Evolutionary conservation across 2,329 filamentous ascomycete species (phyloP), one percentile per base, ranked within the genome.

Genomic region (Onygenales sp.): DNA sequence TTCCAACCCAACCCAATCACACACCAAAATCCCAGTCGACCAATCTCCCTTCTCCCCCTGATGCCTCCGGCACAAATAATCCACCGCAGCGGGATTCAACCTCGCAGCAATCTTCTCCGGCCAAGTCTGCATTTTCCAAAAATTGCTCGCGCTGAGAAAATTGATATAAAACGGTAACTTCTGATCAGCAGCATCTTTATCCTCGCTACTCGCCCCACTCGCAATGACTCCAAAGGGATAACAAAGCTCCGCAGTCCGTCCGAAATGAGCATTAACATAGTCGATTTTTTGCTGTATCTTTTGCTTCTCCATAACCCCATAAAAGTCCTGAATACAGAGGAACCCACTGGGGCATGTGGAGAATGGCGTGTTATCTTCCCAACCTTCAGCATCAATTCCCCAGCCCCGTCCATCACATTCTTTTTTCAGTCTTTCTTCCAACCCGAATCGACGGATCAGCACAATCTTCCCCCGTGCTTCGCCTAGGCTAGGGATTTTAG

Each of bases 111-210:
- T 89, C 64, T 82, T 85, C 69, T 95, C 91, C 0, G 93, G 93
- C 93, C 93, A 98, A 70, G 90, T 95, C 53, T 82, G 83, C 1
- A 85, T 77, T 59, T 89, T 91, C 84, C 92, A 97, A 75, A 97
- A 97, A 73, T 96, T 96, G 69, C 86, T 92, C 0, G 86, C 93
- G 60, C 80, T 89, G 57, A 96, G 70, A 67, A 96, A 97, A 70
- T 97, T 98, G 69, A 97, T 75, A 63, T 87, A 95, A 60, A 96
- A 79, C 0, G 89, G 89, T 13, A 66, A 64, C 68, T 71, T 39
- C 66, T 74, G 50, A 74, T 75, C 45, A 76, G 72, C 44, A 68
- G 74, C 57, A 66, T 65, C 9, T 59, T 64, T 7, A 59, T 60
- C 21, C 32, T 50, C 52, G 43, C 51, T 38, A 45, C 49, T 42